A percentile compares a stretch with the other conserved stretches of the same genome.
phyloP scores from a whole-genome alignment of 192 early-diverging fungal genomes.

The Umbelopsis sp. region DNA sequence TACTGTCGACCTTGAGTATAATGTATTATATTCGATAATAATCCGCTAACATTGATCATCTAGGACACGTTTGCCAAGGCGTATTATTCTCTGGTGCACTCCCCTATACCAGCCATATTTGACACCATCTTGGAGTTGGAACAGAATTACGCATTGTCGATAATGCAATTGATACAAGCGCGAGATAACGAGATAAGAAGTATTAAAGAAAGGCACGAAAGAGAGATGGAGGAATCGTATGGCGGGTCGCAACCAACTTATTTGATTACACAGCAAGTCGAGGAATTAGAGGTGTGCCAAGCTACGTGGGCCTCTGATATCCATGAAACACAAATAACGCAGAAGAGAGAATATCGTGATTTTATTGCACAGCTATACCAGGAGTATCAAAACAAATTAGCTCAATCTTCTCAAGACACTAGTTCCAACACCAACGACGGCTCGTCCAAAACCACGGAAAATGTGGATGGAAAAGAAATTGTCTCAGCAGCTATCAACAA shows the following conservation, averaged over 20 bases:
- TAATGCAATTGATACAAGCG: slow-evolving; percentile 41
- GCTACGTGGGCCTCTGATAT: slow-evolving; percentile 57
- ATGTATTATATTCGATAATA: not conserved
- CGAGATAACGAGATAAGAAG: slow-evolving; percentile 4
- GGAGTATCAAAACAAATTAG: slow-evolving; percentile 45
- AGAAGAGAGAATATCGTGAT: slow-evolving; percentile 58
- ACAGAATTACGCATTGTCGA: slow-evolving; percentile 51
- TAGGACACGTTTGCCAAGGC: slow-evolving; percentile 63
- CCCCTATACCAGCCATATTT: slow-evolving; percentile 56
- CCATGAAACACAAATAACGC: slow-evolving; percentile 47
- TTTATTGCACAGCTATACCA: slow-evolving; percentile 57
- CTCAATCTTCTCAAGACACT: slow-evolving; percentile 10
- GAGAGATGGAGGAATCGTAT: slow-evolving; percentile 21
- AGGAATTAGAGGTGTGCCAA: slow-evolving; percentile 52
- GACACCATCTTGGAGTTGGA: slow-evolving; percentile 59
- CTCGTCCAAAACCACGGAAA: slow-evolving; percentile 14
- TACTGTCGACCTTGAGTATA: slow-evolving; percentile 20
- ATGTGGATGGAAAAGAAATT: slow-evolving; percentile 57
- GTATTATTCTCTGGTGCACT: slow-evolving; percentile 60
- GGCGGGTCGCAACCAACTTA: slow-evolving; percentile 20
- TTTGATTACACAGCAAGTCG: slow-evolving; percentile 44
- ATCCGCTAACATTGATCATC: not conserved
- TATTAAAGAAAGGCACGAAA: slow-evolving; percentile 24
- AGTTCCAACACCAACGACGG: not conserved
- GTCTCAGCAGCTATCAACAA: slow-evolving; percentile 46